These are phyloP conservation scores for Akebia trifoliata DNA, from an alignment of 164 flowering plant species.

Conservation along the genomic window DNA sequence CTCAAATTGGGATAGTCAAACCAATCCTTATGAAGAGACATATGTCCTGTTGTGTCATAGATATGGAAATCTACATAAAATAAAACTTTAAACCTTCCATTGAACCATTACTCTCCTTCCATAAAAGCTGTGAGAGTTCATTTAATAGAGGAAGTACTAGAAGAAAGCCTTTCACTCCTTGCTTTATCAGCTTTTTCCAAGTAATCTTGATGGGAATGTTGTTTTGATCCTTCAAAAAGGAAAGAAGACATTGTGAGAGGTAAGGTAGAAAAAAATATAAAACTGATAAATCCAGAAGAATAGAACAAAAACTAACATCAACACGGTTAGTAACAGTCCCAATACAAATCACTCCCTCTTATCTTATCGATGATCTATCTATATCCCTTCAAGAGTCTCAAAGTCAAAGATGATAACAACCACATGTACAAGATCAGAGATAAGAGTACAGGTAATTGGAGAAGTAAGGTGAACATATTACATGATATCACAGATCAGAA, in stretches of 20 bases:
- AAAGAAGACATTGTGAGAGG: background rate
- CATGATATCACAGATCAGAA: too few relatives aligned
- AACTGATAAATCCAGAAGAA: background rate
- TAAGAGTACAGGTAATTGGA: background rate
- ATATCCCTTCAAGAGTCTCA: background rate
- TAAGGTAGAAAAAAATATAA: background rate
- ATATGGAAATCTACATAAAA: too few relatives aligned
- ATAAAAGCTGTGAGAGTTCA: conserved; percentile 17
- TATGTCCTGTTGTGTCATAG: too few relatives aligned
- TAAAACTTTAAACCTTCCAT: conserved; percentile 1
- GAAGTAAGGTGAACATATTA: too few relatives aligned
- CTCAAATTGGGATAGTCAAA: too few relatives aligned
- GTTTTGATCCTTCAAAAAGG: conserved; percentile 53
- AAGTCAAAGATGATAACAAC: background rate
- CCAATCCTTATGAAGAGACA: too few relatives aligned
- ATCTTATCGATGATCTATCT: background rate
- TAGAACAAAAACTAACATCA: background rate
- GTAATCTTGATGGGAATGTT: conserved; percentile 89
- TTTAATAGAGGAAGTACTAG: conserved; percentile 43
- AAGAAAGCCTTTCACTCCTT: conserved; percentile 66
- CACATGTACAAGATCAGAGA: background rate
- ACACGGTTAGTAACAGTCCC: background rate
- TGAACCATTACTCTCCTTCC: background rate
- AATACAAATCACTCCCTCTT: background rate
- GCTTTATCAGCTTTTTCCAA: conserved; percentile 91